These are phyloP conservation scores for Monosporozyma siamensis DNA, from an alignment of 805 yeast genomes.

Conservation along the genomic window DNA sequence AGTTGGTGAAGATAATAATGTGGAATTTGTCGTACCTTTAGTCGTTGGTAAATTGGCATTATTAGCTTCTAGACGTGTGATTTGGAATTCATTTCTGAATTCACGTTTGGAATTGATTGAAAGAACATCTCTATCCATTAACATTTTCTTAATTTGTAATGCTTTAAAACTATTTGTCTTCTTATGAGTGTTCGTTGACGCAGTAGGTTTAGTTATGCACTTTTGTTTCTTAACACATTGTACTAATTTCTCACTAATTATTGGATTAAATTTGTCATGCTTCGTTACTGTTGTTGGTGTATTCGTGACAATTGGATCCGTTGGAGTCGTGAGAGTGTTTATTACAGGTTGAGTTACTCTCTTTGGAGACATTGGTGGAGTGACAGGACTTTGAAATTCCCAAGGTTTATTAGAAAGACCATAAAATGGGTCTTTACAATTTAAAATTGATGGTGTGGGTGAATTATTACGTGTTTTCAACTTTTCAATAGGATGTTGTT, in stretches of 20 bases:
- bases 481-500: not conserved
- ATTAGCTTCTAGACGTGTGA: not conserved
- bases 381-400: conserved; percentile 18
- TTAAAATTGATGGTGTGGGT: conserved; percentile 20
- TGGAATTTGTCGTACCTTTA: not conserved
- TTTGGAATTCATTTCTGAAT: not conserved
- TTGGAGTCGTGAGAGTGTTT: no score
- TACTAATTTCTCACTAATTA: conserved; percentile 18
- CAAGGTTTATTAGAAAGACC: conserved; percentile 12
- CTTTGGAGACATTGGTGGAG: conserved; percentile 26
- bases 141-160: conserved; percentile 25
- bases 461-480: no score
- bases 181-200: conserved; percentile 14
- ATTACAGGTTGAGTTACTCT: not conserved
- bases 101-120: not conserved
- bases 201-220: not conserved
- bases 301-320: no score
- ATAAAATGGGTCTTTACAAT: conserved; percentile 25
- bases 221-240: conserved; percentile 22
- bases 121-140: conserved; percentile 24
- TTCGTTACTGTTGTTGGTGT: not conserved
- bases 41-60: not conserved
- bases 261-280: conserved; percentile 9
- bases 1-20: conserved; percentile 5
- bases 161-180: conserved; percentile 32